These are phyloP conservation scores for Diospyros kaki DNA, from an alignment of 148 eudicot species.

Conservation along the genomic window DNA sequence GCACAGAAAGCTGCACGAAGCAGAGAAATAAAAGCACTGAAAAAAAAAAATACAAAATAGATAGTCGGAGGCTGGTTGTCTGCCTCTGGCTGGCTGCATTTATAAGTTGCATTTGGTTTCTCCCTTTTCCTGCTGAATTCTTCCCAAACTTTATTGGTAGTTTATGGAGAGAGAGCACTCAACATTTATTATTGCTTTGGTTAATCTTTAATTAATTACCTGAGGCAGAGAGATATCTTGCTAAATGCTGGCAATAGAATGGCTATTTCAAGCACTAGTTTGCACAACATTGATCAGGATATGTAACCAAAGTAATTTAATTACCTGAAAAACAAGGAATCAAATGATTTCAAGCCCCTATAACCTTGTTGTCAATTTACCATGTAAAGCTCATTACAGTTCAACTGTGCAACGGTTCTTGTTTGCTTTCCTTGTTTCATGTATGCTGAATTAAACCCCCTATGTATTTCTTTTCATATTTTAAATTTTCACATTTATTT, in stretches of 20 bases:
- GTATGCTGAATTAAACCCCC: no score
- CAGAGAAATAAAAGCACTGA: no score
- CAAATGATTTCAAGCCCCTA: background rate
- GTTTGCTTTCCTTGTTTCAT: conserved; percentile 6
- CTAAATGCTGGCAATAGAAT: background rate
- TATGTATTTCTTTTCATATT: background rate
- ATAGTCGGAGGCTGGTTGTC: no score
- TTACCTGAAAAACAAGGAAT: background rate
- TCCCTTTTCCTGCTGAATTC: conserved; percentile 2
- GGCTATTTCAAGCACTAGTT: background rate
- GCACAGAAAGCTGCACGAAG: no score
- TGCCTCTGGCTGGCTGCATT: background rate
- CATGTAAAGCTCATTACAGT: background rate
- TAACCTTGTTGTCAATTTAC: background rate
- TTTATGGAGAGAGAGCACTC: background rate
- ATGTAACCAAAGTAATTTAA: no score
- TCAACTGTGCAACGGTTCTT: background rate
- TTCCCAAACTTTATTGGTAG: background rate
- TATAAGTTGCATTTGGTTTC: background rate
- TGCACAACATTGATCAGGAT: no score
- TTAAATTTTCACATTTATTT: background rate
- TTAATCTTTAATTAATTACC: background rate
- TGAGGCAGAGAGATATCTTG: conserved; percentile 1
- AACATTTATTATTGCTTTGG: background rate
- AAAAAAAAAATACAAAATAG: no score